phyloP scores from a whole-genome alignment of 768 basidiomycete genomes.

The Arthromyces matolae region DNA sequence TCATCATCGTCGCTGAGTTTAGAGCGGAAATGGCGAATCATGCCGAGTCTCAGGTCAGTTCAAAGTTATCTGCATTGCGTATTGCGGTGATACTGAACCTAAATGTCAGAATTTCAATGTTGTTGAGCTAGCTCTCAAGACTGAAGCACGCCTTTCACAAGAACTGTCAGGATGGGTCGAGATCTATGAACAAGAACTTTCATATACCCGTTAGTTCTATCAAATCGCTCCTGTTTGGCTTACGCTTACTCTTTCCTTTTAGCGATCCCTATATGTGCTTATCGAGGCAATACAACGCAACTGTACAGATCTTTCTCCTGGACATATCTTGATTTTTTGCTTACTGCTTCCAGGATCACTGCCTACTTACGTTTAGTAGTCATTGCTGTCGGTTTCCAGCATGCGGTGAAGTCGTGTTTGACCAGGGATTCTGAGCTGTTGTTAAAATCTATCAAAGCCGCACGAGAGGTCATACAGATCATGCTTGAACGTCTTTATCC shows the following conservation, averaged over 20 bases:
- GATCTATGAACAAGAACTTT: constrained; percentile 37
- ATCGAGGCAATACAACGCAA: constrained; percentile 41
- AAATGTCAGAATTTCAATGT: constrained; percentile 37
- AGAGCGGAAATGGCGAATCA: constrained; percentile 18
- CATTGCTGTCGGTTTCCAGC: constrained; percentile 52
- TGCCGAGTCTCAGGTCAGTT: constrained; percentile 3
- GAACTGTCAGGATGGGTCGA: constrained; percentile 39
- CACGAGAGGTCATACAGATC: constrained; percentile 54
- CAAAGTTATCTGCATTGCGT: neutral
- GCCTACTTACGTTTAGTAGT: constrained; percentile 57
- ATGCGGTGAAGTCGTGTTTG: constrained; percentile 37
- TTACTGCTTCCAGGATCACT: constrained; percentile 35
- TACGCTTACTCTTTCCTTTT: neutral
- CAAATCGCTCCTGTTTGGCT: neutral
- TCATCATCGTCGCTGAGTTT: constrained; percentile 48
- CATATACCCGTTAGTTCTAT: constrained; percentile 29
- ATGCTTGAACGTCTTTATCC: constrained; percentile 50
- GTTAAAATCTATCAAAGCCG: constrained; percentile 47
- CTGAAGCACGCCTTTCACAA: constrained; percentile 32
- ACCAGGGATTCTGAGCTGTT: constrained; percentile 41
- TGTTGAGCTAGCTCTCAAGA: constrained; percentile 30
- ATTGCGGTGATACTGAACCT: neutral
- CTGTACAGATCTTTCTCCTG: constrained; percentile 26
- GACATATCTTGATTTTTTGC: constrained; percentile 3
- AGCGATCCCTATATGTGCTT: constrained; percentile 42